A percentile compares a stretch with the other conserved stretches of the same genome.
Evolutionary conservation across 1,284 basidiomycete genomes (phyloP).

Genomic region (Peniophora sp.): DNA sequence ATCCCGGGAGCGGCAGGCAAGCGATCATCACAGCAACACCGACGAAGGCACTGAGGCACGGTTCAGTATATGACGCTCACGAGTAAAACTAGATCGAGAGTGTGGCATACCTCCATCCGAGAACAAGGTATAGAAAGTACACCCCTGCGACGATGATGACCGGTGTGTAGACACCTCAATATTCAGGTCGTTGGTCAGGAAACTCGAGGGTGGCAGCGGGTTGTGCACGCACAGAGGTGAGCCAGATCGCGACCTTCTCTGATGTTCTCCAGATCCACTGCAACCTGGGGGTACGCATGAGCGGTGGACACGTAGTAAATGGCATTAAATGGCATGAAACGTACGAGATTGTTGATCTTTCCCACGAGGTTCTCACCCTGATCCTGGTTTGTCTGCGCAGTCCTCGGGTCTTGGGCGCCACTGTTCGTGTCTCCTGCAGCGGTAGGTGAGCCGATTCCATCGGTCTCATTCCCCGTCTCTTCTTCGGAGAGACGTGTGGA

Average conservation of each 20-base stretch:
- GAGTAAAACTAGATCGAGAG: not conserved
- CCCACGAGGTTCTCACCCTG: constrained; percentile 32
- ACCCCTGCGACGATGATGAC: constrained; percentile 1
- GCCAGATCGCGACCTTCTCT: constrained; percentile 21
- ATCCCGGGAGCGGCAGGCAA: constrained; percentile 43
- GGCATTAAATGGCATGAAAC: constrained; percentile 29
- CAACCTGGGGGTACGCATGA: too few species aligned
- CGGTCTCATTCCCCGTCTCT: not conserved
- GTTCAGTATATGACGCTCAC: not conserved
- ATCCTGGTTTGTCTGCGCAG: constrained; percentile 4
- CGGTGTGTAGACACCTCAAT: constrained; percentile 1
- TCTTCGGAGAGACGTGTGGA: too few species aligned
- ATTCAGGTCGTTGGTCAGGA: constrained; percentile 2
- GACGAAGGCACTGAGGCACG: constrained; percentile 31
- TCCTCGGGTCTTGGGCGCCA: constrained; percentile 10
- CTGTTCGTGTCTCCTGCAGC: constrained; percentile 17
- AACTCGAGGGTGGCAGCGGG: not conserved
- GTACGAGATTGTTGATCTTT: constrained; percentile 40
- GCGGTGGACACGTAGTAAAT: constrained; percentile 19
- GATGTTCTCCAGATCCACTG: constrained; percentile 27
- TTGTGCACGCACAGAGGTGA: constrained; percentile 11
- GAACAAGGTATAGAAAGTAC: not conserved
- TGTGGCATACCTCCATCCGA: not conserved
- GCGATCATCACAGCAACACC: constrained; percentile 47
- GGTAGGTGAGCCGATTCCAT: constrained; percentile 17